Conservation (phyloP, 148 eudicot genomes). For the Rhododendron williamsianum region DNA sequence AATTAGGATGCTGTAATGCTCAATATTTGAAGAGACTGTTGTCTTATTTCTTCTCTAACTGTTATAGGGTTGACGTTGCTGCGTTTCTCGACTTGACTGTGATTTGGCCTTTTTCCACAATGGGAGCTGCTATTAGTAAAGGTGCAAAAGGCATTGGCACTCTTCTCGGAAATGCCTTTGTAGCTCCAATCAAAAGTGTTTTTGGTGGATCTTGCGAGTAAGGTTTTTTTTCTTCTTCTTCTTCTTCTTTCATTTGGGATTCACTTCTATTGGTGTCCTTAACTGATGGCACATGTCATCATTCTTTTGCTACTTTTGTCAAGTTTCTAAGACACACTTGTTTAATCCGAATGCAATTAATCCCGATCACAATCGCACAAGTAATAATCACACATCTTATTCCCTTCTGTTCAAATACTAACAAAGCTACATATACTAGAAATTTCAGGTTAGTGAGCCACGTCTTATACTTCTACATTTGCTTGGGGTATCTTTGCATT, state of each 20-base stretch:
- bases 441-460: not conserved
- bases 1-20: not conserved
- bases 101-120: conserved; percentile 4
- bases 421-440: not conserved
- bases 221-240: conserved; percentile 4
- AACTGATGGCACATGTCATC: not conserved
- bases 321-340: not conserved
- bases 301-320: not conserved
- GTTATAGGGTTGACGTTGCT: not conserved
- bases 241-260: not conserved
- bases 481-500: not conserved
- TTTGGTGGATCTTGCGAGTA: conserved; percentile 45
- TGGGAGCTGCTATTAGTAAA: conserved; percentile 39
- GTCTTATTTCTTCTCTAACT: not conserved
- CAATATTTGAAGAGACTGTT: not conserved
- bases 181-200: conserved; percentile 33
- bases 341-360: not conserved
- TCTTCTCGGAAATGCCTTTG: conserved; percentile 26
- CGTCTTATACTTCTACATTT: not conserved
- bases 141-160: conserved; percentile 27
- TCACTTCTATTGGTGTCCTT: not conserved
- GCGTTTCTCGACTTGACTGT: not conserved
- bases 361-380: not conserved
- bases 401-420: not conserved
- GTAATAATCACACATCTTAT: not conserved